Evolutionary conservation across 2,329 filamentous ascomycete species (phyloP), one percentile per base, ranked within the genome.

Genomic region (Ceratocystis lukuohia): DNA sequence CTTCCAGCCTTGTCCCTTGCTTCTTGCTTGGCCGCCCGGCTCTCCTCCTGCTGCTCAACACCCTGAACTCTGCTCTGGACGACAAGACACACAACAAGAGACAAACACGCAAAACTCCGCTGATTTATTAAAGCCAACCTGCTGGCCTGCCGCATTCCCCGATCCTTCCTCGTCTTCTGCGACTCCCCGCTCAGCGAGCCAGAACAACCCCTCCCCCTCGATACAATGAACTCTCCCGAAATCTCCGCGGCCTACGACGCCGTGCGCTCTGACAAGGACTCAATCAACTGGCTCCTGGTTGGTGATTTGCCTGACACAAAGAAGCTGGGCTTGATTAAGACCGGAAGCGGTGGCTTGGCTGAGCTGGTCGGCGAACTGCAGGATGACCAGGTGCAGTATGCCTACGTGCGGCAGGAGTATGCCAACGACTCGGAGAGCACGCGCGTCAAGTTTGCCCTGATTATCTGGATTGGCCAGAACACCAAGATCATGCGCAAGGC

Each of bases 401-500:
- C 79, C 66, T 88, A 88, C 76, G 82, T 78, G 70, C 82, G 84
- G 37, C 77, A 87, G 73, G 84, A 88, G 77, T 84, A 88, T 74
- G 85, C 85, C 73, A 88, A 88, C 76, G 86, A 89, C 74, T 82
- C 82, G 70, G 86, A 89, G 77, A 84, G 80, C 75, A 85, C 78
- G 72, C 79, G 86, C 46, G 82, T 87, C 72, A 89, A 89, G 76
- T 88, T 88, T 72, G 80, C 78, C 62, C 78, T 89, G 62, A 76
- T 88, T 41, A 80, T 87, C 70, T 89, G 86, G 86, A 87, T 87
- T 74, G 86, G 86, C 73, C 79, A 81, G 74, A 73, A 76, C 68
- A 85, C 84, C 1, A 84, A 83, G 75, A 81, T 88, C 67, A 88
- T 88, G 86, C 80, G 85, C 70, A 87, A 87, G 74, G 86, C 85